Evolutionary conservation across 2,329 filamentous ascomycete species (phyloP).

Genomic region (Ophiosphaerella korrae): DNA sequence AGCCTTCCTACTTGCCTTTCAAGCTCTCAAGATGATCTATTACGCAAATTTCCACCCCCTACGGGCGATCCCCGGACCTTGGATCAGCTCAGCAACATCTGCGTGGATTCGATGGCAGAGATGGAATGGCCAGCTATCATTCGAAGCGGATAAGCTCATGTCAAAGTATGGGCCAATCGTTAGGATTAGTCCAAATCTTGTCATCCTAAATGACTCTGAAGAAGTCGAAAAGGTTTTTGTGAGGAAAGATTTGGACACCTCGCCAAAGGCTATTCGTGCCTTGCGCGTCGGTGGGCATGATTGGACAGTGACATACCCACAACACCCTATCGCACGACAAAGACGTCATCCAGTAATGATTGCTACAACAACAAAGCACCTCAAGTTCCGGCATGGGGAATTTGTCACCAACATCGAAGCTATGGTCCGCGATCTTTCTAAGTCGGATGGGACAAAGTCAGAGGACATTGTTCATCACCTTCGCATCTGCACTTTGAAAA

Average conservation of each 20-base stretch:
- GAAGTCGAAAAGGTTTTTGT: conserved; percentile 22
- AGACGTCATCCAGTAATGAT: conserved; percentile 28
- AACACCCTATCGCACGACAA: conserved; percentile 19
- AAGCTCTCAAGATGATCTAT: conserved; percentile 12
- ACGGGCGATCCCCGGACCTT: conserved; percentile 20
- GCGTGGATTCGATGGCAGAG: conserved; percentile 26
- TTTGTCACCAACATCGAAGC: conserved; percentile 22
- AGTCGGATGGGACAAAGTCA: conserved; percentile 13
- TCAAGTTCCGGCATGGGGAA: conserved; percentile 16
- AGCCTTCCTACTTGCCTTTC: not conserved
- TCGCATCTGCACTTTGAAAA: conserved; percentile 23
- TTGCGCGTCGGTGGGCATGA: conserved; percentile 25
- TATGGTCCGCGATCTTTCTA: conserved; percentile 20
- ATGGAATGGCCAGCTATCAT: conserved; percentile 24
- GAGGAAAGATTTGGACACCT: conserved; percentile 23
- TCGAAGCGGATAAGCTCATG: conserved; percentile 25
- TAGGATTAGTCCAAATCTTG: conserved; percentile 23
- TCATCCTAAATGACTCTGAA: conserved; percentile 23
- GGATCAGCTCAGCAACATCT: conserved; percentile 21
- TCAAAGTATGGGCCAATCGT: conserved; percentile 22
- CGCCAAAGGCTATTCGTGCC: conserved; percentile 24
- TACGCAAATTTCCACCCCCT: conserved; percentile 17
- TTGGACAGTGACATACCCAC: conserved; percentile 29
- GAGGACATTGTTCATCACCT: conserved; percentile 29
- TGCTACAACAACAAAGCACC: conserved; percentile 23